Evolutionary conservation across 1,284 basidiomycete genomes (phyloP), one percentile per base, ranked within the genome.

Genomic region (Thelephora terrestris): DNA sequence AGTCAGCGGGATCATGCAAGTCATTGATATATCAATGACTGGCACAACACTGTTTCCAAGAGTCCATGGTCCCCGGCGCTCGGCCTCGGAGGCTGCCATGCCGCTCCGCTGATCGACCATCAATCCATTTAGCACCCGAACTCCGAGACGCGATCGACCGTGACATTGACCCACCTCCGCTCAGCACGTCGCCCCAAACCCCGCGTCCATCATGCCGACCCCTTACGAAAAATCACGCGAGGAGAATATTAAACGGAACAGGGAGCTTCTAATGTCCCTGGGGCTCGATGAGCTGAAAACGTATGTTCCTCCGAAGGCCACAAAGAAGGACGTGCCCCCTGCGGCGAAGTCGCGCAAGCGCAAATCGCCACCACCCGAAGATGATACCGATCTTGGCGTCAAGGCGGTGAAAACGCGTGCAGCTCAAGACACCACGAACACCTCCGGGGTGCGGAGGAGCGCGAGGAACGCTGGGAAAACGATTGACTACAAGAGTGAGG

Each of bases 391-490:
- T 14, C 14, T 12, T 10, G 53, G 53, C 10, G 51, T 50, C 1
- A 55, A 63, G 49, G 37, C 49, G 4, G 36, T 49, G 5, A 56
- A 53, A 24, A 50, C 52, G 2, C 45, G 45, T 17, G 38, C 44
- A 9, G 50, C 40, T 3, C 45, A 40, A 12, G 56, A 46, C 7
- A 52, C 51, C 18, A 49, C 39, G 25, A 46, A 39, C 16, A 38
- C 50, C 4, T 49, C 24, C n/a, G 60, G 68, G 7, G 55, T 71
- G 45, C 74, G 86, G 27, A 70, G 86, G 47, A 89, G 85, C 57
- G 67, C 73, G 35, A 72, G 86, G 45, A 79, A 80, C 53, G 66
- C 71, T 3, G 78, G 76, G 1, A 81, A 79, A 57, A 64, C 57
- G n/a, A 60, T 77, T 3, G 69, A 81, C 61, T 80, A 85, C 59